Evolutionary conservation across 345 rosid species (phyloP), one percentile per base, ranked within the genome.

Genomic region (Populus simonii): DNA sequence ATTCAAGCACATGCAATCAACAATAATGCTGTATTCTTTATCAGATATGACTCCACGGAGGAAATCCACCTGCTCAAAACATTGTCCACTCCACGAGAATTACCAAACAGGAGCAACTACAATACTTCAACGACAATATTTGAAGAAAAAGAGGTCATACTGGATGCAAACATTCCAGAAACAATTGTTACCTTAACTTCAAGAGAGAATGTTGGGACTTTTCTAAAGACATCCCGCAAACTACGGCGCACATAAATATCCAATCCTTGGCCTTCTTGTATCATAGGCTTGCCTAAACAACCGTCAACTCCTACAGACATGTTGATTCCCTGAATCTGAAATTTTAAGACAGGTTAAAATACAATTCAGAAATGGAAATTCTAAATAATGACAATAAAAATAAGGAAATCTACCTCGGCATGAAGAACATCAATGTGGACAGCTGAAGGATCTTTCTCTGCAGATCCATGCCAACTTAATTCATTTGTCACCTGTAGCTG

Each of bases 401-500:
- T 3, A 59, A 70, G 27, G 29, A 23, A 7, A 51, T 78, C 78
- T 83, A 96, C 99, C 98, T 96, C 89, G 38, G 96, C 96, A 84
- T 91, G 96, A 88, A 96, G 92, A 89, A 91, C 87, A 86, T 93
- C 98, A 77, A 96, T 87, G 83, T 81, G 99, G 74, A 96, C 98
- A 78, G 99, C 98, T 79, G 90, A 91, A 68, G 94, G 94, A 89
- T 93, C 99, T 79, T 88, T 86, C 81, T 92, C 94, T 5, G 94
- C 89, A 85, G 79, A 73, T 75, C 99, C 99, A 88, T 91, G 93
- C 99, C 99, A 96, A 78, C 87, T 88, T 71, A 96, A 85, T 83
- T 93, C 95, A 93, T 96, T 96, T 78, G 92, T 86, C 78, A 96
- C 89, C 84, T 87, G 89, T 78, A 96, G 85, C 88, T 91, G 91